phyloP scores from a whole-genome alignment of 495 filamentous ascomycete genomes.

The Penicillium desertorum region DNA sequence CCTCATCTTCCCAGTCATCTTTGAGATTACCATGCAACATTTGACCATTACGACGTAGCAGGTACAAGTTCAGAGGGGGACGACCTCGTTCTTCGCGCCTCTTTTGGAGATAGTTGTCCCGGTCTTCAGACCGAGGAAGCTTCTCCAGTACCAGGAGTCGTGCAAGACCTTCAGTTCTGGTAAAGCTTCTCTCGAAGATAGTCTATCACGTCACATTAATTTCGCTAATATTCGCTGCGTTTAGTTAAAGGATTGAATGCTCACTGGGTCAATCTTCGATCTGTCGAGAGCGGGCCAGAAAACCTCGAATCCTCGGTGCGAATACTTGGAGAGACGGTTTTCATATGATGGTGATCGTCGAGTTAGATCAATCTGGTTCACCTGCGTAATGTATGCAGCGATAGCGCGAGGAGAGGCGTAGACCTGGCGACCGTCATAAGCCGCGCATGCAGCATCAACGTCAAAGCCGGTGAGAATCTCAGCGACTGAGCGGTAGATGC shows the following conservation, averaged over 20 bases:
- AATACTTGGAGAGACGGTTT: constrained; percentile 84
- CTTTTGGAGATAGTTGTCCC: constrained; percentile 65
- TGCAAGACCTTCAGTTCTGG: constrained; percentile 71
- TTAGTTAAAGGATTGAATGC: background rate
- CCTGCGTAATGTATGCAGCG: constrained; percentile 73
- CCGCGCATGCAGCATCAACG: constrained; percentile 77
- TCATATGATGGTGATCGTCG: constrained; percentile 82
- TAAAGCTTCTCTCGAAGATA: constrained; percentile 78
- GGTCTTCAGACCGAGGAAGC: constrained; percentile 61
- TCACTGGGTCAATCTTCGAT: constrained; percentile 65
- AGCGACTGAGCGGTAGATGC: constrained; percentile 75
- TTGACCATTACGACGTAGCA: constrained; percentile 20
- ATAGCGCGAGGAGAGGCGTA: constrained; percentile 70
- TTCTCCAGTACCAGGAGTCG: constrained; percentile 76
- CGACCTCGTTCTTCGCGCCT: constrained; percentile 68
- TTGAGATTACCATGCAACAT: constrained; percentile 63
- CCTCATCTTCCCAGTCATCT: constrained; percentile 66
- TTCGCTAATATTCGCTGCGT: background rate
- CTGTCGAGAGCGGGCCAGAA: constrained; percentile 73
- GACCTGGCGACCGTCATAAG: constrained; percentile 75
- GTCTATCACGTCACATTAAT: constrained; percentile 42
- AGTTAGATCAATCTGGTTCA: constrained; percentile 74
- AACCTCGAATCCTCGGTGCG: constrained; percentile 77
- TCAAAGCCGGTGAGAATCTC: constrained; percentile 86
- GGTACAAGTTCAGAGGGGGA: constrained; percentile 37